Percentiles rank a stretch among this genome's conserved stretches.
Conservation (phyloP, 2,329 filamentous ascomycete genomes). For the Dactylellina parvicollis region DNA sequence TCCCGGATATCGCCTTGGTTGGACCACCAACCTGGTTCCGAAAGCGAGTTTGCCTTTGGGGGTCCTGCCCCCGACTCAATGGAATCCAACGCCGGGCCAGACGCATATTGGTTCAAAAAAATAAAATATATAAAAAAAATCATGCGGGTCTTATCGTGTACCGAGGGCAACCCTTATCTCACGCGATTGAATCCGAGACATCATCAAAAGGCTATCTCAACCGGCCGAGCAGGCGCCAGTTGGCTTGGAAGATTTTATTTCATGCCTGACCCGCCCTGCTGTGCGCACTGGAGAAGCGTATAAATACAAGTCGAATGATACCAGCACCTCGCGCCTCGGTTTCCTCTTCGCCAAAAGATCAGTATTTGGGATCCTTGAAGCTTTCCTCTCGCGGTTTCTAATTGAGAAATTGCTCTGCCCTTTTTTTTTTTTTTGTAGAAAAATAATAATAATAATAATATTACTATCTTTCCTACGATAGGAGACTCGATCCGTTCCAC, state of each 20-base stretch:
- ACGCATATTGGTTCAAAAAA: neutral
- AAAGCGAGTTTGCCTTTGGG: constrained; percentile 16
- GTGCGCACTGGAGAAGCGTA: neutral
- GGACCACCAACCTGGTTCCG: constrained; percentile 2
- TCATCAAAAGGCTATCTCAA: constrained; percentile 24
- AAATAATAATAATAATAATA: no score
- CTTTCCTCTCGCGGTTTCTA: no score
- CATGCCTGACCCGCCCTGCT: neutral
- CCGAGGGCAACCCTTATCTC: constrained; percentile 44
- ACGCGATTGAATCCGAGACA: constrained; percentile 35
- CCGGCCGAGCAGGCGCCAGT: constrained; percentile 30
- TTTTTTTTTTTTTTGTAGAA: no score
- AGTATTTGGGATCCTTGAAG: no score
- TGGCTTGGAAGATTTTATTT: neutral
- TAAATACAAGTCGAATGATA: constrained; percentile 13
- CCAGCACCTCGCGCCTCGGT: no score
- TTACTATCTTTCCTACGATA: neutral
- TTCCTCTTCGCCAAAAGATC: no score
- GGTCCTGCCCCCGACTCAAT: neutral
- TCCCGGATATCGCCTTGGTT: constrained; percentile 47
- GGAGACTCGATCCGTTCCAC: neutral
- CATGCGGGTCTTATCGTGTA: constrained; percentile 33
- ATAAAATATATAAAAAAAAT: neutral
- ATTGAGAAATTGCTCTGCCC: no score
- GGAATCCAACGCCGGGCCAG: constrained; percentile 2